Percentiles rank a stretch among this genome's conserved stretches.
Conservation (phyloP, 73 alveolate species). For the Tetrahymena borealis region DNA sequence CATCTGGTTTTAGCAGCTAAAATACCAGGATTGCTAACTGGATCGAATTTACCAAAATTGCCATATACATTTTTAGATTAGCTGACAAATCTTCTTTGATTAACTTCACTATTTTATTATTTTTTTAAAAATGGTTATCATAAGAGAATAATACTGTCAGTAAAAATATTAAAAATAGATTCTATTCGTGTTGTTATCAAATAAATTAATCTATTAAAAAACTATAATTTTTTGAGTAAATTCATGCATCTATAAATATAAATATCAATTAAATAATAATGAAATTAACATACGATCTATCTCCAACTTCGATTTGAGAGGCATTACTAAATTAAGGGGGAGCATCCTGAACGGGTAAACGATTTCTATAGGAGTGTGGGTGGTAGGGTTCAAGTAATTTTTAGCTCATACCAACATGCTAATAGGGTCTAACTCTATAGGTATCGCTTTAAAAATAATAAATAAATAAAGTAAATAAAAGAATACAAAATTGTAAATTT, state of each 20-base stretch:
- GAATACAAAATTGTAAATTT: no score
- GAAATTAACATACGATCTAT: slow-evolving; percentile 17
- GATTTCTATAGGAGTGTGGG: slow-evolving; percentile 27
- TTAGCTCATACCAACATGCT: slow-evolving; percentile 30
- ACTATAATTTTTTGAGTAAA: no score
- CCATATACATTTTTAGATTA: slow-evolving; percentile 42
- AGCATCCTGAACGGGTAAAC: slow-evolving; percentile 48
- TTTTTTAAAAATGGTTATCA: neutral
- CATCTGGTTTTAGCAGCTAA: slow-evolving; percentile 40
- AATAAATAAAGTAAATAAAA: neutral
- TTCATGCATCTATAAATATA: no score
- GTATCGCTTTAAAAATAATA: slow-evolving; percentile 12
- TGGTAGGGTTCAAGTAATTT: slow-evolving; percentile 33
- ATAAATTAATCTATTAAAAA: no score
- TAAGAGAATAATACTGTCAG: no score
- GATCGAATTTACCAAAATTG: slow-evolving; percentile 39
- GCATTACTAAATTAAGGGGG: slow-evolving; percentile 38
- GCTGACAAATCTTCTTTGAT: slow-evolving; percentile 35
- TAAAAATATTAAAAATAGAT: no score
- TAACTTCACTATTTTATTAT: slow-evolving; percentile 17
- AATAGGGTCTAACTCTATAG: slow-evolving; percentile 36
- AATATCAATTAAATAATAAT: no score
- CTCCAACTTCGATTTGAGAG: slow-evolving; percentile 41
- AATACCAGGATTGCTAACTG: slow-evolving; percentile 39
- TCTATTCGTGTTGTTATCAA: no score